Conservation (phyloP, 208 protist genomes). For the Leishmania braziliensis region DNA sequence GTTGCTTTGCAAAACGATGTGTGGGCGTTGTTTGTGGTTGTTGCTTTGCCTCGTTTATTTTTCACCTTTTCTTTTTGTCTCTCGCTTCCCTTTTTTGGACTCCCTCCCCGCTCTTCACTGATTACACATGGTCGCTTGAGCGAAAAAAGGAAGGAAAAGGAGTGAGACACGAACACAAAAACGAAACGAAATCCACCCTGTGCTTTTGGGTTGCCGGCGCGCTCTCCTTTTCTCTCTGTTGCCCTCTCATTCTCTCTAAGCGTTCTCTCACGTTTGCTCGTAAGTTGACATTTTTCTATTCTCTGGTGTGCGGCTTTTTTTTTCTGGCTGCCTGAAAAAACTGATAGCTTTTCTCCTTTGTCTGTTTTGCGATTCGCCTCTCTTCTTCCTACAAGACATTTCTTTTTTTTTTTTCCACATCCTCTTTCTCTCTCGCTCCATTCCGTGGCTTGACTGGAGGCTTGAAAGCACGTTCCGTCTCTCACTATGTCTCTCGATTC, state of each 20-base stretch:
- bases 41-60: too few species aligned
- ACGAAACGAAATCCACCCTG: background rate
- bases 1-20: too few species aligned
- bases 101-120: too few species aligned
- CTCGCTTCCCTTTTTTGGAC: too few species aligned
- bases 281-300: background rate
- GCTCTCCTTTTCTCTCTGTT: background rate
- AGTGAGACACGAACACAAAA: too few species aligned
- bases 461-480: background rate
- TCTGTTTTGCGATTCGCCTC: constrained; percentile 11
- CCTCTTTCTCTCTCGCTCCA: background rate
- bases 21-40: too few species aligned
- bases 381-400: background rate
- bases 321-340: background rate
- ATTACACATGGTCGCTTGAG: too few species aligned
- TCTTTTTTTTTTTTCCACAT: background rate
- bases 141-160: too few species aligned
- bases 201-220: background rate
- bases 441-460: background rate
- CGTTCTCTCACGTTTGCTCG: background rate
- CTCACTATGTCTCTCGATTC: background rate
- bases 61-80: too few species aligned
- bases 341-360: background rate
- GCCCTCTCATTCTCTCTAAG: constrained; percentile 21
- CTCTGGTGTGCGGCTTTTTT: background rate